phyloP scores from a whole-genome alignment of 164 flowering plant species.

The Vitis amurensis region DNA sequence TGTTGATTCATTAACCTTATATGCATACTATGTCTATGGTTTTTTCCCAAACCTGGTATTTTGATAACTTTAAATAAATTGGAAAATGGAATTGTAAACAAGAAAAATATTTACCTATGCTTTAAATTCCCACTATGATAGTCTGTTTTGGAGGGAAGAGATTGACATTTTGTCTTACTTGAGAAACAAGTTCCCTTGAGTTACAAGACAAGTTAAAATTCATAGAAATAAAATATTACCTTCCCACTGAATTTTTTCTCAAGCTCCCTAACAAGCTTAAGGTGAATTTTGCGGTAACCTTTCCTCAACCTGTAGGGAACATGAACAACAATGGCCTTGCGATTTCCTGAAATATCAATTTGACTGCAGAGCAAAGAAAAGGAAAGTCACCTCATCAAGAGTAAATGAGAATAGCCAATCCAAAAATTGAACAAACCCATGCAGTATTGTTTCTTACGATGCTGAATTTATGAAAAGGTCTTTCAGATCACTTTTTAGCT shows the following conservation, averaged over 20 bases:
- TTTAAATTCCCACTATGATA: too few relatives aligned
- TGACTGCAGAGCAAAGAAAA: constrained; percentile 49
- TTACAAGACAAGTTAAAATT: too few relatives aligned
- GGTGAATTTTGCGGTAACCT: constrained; percentile 78
- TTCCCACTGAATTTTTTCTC: constrained; percentile 97
- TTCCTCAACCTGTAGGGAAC: constrained; percentile 85
- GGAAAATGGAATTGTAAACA: too few relatives aligned
- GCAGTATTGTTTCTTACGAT: constrained; percentile 33
- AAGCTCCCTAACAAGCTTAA: constrained; percentile 83
- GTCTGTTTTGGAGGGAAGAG: too few relatives aligned
- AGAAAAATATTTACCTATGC: too few relatives aligned
- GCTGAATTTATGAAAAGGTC: constrained; percentile 79
- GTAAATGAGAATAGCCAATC: background rate
- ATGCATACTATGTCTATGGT: too few relatives aligned
- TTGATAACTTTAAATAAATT: too few relatives aligned
- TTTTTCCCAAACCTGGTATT: too few relatives aligned
- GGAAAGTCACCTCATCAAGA: background rate
- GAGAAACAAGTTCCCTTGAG: too few relatives aligned
- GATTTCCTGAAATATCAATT: constrained; percentile 74
- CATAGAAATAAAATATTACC: constrained; percentile 32
- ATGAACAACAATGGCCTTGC: constrained; percentile 82
- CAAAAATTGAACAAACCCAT: background rate
- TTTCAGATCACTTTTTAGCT: constrained; percentile 73
- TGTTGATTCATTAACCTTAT: too few relatives aligned
- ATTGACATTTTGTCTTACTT: too few relatives aligned